phyloP scores from a whole-genome alignment of 306 rosid species.

The Quercus ilex region DNA sequence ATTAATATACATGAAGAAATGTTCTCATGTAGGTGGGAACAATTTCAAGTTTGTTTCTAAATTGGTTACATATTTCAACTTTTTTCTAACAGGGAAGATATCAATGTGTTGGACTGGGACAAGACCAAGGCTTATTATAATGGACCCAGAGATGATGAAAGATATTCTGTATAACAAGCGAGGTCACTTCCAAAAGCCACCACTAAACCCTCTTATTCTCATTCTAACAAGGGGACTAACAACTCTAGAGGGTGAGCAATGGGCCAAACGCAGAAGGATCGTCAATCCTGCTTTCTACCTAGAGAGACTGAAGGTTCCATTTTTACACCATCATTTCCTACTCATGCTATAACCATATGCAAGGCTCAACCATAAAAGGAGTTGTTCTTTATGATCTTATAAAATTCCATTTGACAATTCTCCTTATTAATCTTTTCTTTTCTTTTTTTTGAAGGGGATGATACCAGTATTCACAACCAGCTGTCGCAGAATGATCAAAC shows the following conservation, averaged over 20 bases:
- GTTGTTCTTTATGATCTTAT: not conserved
- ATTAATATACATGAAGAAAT: not conserved
- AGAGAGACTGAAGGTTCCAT: conserved; percentile 44
- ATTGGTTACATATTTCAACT: not conserved
- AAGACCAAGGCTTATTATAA: conserved; percentile 46
- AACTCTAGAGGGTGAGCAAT: conserved; percentile 42
- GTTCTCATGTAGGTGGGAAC: not conserved
- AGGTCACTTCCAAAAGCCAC: conserved; percentile 47
- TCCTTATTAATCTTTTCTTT: not conserved
- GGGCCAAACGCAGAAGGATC: conserved; percentile 41
- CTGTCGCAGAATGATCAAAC: conserved; percentile 35
- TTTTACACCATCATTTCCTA: not conserved
- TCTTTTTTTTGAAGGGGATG: not conserved
- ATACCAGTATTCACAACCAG: conserved; percentile 2
- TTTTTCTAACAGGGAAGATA: conserved; percentile 21
- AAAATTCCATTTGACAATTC: not conserved
- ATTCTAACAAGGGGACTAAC: conserved; percentile 38
- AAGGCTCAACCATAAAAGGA: not conserved
- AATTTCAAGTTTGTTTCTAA: not conserved
- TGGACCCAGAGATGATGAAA: conserved; percentile 38
- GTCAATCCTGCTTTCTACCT: conserved; percentile 54
- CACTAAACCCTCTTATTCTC: conserved; percentile 33
- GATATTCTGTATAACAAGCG: conserved; percentile 40
- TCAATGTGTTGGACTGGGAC: conserved; percentile 52
- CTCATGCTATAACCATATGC: not conserved